These are phyloP conservation scores for Cerrena zonata DNA, from an alignment of 1,284 basidiomycete species.

Conservation along the genomic window DNA sequence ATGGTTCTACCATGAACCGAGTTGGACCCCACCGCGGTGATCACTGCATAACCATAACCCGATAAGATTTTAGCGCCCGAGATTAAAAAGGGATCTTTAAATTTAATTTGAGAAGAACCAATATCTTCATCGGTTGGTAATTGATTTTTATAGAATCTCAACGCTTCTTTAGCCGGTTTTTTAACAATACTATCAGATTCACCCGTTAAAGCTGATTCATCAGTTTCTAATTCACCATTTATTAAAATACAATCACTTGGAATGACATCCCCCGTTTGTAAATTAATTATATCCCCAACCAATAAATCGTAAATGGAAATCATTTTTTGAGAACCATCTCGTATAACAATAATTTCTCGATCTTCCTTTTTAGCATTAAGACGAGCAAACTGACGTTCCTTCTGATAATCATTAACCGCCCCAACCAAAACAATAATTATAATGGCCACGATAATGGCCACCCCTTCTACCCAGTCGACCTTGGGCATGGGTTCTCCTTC, in stretches of 20 bases:
- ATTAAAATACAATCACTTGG: conserved; percentile 95
- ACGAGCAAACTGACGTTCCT: conserved; percentile 89
- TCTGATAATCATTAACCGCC: conserved; percentile 91
- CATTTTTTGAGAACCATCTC: conserved; percentile 73
- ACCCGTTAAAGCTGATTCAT: conserved; percentile 94
- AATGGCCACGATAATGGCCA: conserved; percentile 90
- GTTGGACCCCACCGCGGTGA: too few species aligned
- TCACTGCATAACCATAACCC: too few species aligned
- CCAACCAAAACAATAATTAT: conserved; percentile 81
- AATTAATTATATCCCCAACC: conserved; percentile 85
- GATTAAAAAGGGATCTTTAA: too few species aligned
- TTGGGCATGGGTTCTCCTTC: too few species aligned
- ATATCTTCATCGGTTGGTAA: too few species aligned
- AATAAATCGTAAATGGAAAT: conserved; percentile 86
- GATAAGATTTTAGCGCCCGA: too few species aligned
- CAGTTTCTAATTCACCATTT: conserved; percentile 87
- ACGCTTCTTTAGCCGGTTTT: conserved; percentile 72
- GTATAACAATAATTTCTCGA: conserved; percentile 86
- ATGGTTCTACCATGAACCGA: too few species aligned
- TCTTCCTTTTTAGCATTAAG: conserved; percentile 96
- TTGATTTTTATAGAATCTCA: too few species aligned
- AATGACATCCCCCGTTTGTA: conserved; percentile 93
- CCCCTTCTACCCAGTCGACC: conserved; percentile 97
- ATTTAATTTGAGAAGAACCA: too few species aligned
- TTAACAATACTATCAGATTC: conserved; percentile 95